Conservation (phyloP, 495 filamentous ascomycete species). For the Aspergillus saccharolyticus region DNA sequence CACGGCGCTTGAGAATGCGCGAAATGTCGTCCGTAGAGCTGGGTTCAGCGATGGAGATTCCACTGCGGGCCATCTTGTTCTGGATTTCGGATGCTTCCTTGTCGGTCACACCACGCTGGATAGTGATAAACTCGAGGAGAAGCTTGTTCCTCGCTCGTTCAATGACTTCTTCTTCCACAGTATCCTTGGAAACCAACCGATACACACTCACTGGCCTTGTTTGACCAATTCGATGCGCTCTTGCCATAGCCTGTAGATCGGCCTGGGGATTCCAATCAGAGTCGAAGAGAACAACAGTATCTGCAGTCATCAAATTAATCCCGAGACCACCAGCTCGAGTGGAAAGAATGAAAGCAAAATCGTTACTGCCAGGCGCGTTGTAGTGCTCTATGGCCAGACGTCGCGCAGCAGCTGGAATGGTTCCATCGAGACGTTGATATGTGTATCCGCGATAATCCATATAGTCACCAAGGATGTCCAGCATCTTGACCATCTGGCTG, state of each 20-base stretch:
- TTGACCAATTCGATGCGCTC: slow-evolving; percentile 95
- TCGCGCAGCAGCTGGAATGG: slow-evolving; percentile 77
- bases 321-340: slow-evolving; percentile 94
- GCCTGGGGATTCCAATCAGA: slow-evolving; percentile 99
- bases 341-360: slow-evolving; percentile 94
- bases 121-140: slow-evolving; percentile 96
- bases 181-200: slow-evolving; percentile 92
- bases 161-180: slow-evolving; percentile 95
- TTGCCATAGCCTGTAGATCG: slow-evolving; percentile 96
- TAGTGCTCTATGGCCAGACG: slow-evolving; percentile 95
- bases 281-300: slow-evolving; percentile 96
- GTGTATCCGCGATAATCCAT: slow-evolving; percentile 81
- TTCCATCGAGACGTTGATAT: slow-evolving; percentile 92
- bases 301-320: slow-evolving; percentile 98
- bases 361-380: slow-evolving; percentile 86
- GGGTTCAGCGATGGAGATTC: slow-evolving; percentile 56
- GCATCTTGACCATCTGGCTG: slow-evolving; percentile 99
- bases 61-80: slow-evolving; percentile 57
- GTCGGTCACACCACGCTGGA: slow-evolving; percentile 93
- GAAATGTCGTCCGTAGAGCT: slow-evolving; percentile 87
- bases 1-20: slow-evolving; percentile 85
- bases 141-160: slow-evolving; percentile 96
- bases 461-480: slow-evolving; percentile 93
- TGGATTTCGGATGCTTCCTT: slow-evolving; percentile 69
- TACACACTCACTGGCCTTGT: slow-evolving; percentile 94